Percentiles rank a stretch among this genome's conserved stretches.
Evolutionary conservation across 805 yeast genomes (phyloP).

Genomic region (Cyberlindnera bimundalis): DNA sequence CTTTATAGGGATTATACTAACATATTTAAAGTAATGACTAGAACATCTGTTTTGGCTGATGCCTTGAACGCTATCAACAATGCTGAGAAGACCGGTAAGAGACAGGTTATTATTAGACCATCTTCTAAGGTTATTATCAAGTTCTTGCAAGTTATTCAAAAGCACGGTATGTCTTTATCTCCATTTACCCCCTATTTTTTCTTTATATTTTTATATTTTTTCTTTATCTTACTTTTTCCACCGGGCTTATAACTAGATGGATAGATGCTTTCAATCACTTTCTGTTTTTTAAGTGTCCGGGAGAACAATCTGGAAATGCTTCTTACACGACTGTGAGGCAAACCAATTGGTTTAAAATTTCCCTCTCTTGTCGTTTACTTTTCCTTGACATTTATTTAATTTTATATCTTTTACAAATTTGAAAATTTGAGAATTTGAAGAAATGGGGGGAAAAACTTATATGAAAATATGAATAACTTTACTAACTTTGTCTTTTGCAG

Average conservation of each 20-base stretch:
- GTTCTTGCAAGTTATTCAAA: constrained; percentile 95
- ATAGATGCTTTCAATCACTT: constrained; percentile 78
- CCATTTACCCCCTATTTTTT: neutral
- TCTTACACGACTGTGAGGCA: constrained; percentile 35
- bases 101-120: constrained; percentile 98
- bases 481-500: no score
- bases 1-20: constrained; percentile 13
- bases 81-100: constrained; percentile 99
- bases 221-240: constrained; percentile 6
- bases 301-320: constrained; percentile 43
- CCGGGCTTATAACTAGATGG: constrained; percentile 99
- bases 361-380: constrained; percentile 32
- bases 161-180: constrained; percentile 76
- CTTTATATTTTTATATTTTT: neutral
- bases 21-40: constrained; percentile 59
- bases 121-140: constrained; percentile 97
- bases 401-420: neutral
- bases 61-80: constrained; percentile 97
- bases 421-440: no score
- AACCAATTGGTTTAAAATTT: constrained; percentile 3
- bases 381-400: constrained; percentile 29
- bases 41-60: constrained; percentile 98
- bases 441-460: no score
- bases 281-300: constrained; percentile 99
- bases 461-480: no score